Conservation (phyloP, 2,329 filamentous ascomycete genomes). For the Penicillium griseofulvum region DNA sequence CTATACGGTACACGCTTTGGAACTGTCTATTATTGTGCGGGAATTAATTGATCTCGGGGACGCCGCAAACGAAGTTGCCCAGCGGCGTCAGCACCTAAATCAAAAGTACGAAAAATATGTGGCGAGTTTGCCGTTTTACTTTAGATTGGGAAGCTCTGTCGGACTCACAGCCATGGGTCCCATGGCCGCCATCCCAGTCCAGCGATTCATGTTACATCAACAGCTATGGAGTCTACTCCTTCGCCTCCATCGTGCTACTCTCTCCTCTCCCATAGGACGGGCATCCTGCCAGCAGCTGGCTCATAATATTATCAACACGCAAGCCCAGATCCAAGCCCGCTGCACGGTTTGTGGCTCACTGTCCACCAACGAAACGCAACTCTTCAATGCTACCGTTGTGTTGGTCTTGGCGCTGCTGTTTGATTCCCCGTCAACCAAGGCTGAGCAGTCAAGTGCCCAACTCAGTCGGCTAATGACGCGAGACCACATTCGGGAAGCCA, state of each 20-base stretch:
- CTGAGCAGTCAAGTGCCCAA: not conserved
- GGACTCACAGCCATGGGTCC: conserved; percentile 14
- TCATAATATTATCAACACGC: conserved; percentile 6
- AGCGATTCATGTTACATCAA: conserved; percentile 19
- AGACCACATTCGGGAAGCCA: not conserved
- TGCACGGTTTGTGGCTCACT: conserved; percentile 3
- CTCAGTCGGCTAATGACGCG: not conserved
- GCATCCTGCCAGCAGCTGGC: conserved; percentile 6
- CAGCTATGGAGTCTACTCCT: conserved; percentile 19
- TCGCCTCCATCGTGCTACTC: conserved; percentile 10
- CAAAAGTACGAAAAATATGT: conserved; percentile 11
- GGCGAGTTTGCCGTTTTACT: conserved; percentile 9
- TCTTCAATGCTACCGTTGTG: conserved; percentile 5
- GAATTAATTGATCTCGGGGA: not conserved
- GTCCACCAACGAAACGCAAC: conserved; percentile 2
- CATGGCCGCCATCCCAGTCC: conserved; percentile 14
- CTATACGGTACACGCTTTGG: not conserved
- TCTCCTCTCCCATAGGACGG: conserved; percentile 3
- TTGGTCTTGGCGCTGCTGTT: conserved; percentile 1
- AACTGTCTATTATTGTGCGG: not conserved
- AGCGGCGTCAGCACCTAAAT: not conserved
- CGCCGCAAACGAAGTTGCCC: not conserved
- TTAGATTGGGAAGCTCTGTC: conserved; percentile 10
- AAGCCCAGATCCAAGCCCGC: conserved; percentile 5
- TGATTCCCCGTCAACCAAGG: not conserved